These are phyloP conservation scores for Didymella exigua DNA, from an alignment of 2,329 filamentous ascomycete species.

Conservation along the genomic window DNA sequence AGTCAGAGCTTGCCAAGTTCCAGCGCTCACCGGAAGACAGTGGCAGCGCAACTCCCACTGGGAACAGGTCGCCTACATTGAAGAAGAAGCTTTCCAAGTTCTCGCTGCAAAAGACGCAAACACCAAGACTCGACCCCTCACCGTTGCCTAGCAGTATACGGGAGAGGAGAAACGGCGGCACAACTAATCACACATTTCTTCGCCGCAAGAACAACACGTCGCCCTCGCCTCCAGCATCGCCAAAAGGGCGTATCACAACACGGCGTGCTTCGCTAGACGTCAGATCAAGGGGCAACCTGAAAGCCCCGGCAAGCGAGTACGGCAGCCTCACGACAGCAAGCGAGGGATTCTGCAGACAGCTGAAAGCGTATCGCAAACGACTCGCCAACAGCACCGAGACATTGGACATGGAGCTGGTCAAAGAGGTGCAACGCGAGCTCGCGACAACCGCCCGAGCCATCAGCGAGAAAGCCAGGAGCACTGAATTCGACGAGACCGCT, in stretches of 20 bases:
- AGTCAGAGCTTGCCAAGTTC: conserved; percentile 84
- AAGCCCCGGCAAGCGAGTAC: conserved; percentile 46
- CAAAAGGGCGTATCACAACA: conserved; percentile 43
- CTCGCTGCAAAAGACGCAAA: conserved; percentile 49
- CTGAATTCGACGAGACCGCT: conserved; percentile 49
- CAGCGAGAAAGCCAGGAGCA: conserved; percentile 50
- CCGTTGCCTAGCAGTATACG: conserved; percentile 36
- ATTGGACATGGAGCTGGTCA: conserved; percentile 53
- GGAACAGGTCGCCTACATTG: conserved; percentile 57
- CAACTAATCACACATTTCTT: conserved; percentile 10
- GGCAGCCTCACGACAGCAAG: conserved; percentile 50
- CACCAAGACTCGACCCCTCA: conserved; percentile 53
- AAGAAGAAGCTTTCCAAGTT: conserved; percentile 62
- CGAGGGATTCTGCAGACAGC: conserved; percentile 62
- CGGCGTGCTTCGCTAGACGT: conserved; percentile 58
- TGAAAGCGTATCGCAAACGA: conserved; percentile 65
- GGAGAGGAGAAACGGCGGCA: conserved; percentile 29
- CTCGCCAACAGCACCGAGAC: conserved; percentile 56
- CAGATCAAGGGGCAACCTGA: conserved; percentile 51
- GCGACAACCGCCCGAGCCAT: conserved; percentile 54
- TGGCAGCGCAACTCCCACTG: conserved; percentile 42
- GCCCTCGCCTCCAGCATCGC: conserved; percentile 50
- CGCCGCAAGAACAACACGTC: conserved; percentile 48
- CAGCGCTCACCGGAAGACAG: conserved; percentile 57
- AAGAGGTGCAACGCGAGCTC: conserved; percentile 64